These are phyloP conservation scores for Candida mattraensis DNA, from an alignment of 805 yeast species.

Conservation along the genomic window DNA sequence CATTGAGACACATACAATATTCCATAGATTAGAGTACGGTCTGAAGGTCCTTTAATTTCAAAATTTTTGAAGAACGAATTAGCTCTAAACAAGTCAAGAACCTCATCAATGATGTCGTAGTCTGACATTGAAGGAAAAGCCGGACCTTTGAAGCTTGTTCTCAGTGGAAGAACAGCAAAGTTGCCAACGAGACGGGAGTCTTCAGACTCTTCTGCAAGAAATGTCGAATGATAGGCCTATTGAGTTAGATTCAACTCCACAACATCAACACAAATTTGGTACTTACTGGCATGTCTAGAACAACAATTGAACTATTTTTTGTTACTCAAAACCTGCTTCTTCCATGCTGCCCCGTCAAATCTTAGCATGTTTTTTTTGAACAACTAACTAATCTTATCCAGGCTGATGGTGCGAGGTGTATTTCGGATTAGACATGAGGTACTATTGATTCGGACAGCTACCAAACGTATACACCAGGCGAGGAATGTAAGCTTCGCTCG, in stretches of 20 bases:
- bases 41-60: conserved; percentile 95
- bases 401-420: too few species aligned
- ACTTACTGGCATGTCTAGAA: conserved; percentile 20
- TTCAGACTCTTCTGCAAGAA: conserved; percentile 58
- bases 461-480: too few species aligned
- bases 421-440: too few species aligned
- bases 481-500: too few species aligned
- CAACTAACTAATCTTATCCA: too few species aligned
- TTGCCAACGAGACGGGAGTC: conserved; percentile 71
- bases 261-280: not conserved
- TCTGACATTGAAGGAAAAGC: conserved; percentile 74
- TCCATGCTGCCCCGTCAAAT: too few species aligned
- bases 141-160: conserved; percentile 87
- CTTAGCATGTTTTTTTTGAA: too few species aligned
- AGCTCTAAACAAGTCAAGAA: conserved; percentile 88
- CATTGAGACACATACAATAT: conserved; percentile 87
- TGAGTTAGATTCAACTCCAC: conserved; percentile 5
- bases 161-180: conserved; percentile 79
- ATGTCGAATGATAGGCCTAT: conserved; percentile 78
- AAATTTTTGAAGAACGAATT: conserved; percentile 95
- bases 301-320: too few species aligned
- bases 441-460: too few species aligned
- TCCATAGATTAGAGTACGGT: conserved; percentile 90
- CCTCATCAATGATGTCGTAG: conserved; percentile 91
- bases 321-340: not conserved